Conservation (phyloP, 2,329 filamentous ascomycete species). For the Neopestalotiopsis sp. region DNA sequence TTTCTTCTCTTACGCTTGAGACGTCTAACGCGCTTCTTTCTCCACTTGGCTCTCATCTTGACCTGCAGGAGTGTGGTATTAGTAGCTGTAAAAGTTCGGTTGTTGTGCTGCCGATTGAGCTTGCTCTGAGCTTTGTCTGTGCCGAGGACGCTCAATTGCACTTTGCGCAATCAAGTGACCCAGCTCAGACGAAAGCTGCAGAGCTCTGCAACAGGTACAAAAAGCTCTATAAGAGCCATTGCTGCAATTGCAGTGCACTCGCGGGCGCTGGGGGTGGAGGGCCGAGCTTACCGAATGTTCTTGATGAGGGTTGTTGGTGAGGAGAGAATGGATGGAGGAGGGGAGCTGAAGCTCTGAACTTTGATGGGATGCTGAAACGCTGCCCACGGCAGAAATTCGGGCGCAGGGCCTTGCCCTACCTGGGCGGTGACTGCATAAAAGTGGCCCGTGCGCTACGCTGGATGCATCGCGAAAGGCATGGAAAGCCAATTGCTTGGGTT, state of each 20-base stretch:
- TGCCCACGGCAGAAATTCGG: constrained; percentile 12
- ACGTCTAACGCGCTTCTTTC: constrained; percentile 97
- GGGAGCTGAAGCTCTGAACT: constrained; percentile 14
- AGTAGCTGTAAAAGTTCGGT: neutral
- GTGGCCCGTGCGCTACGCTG: neutral
- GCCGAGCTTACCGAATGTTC: constrained; percentile 12
- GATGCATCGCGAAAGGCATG: neutral
- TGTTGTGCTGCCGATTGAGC: neutral
- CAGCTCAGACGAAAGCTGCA: neutral
- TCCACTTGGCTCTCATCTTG: constrained; percentile 94
- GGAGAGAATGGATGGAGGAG: constrained; percentile 2
- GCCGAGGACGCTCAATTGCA: neutral
- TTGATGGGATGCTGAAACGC: neutral
- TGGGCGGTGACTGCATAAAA: neutral
- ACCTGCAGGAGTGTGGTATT: constrained; percentile 7
- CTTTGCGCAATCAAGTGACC: neutral
- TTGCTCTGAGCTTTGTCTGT: neutral
- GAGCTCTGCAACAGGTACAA: neutral
- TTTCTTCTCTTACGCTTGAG: constrained; percentile 99
- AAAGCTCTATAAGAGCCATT: neutral
- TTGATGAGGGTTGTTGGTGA: constrained; percentile 18
- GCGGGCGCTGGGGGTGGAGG: neutral
- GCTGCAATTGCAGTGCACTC: neutral
- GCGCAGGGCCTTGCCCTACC: constrained; percentile 14
- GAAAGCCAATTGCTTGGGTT: constrained; percentile 5